Conservation (phyloP, 257 asterid genomes). For the Echites panduratus region DNA sequence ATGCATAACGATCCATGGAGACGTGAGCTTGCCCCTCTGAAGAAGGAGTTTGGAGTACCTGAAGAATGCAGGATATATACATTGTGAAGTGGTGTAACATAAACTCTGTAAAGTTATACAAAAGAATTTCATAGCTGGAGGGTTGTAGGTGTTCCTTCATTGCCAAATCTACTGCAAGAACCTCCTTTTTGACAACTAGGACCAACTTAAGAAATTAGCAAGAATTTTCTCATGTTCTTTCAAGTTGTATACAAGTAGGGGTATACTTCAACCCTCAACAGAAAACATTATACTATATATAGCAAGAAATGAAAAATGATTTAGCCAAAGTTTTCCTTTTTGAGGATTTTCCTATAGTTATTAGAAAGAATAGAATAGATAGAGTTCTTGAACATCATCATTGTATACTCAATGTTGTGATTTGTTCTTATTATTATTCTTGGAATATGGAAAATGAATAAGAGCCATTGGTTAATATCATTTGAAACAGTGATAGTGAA, state of each 20-base stretch:
- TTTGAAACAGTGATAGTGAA: no score
- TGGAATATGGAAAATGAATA: not conserved
- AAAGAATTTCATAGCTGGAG: not conserved
- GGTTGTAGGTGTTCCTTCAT: not conserved
- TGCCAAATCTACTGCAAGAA: not conserved
- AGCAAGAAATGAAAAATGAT: no score
- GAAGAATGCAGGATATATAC: slow-evolving; percentile 40
- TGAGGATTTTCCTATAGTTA: not conserved
- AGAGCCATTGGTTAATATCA: no score
- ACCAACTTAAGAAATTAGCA: not conserved
- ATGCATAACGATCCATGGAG: slow-evolving; percentile 90
- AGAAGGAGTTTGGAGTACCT: slow-evolving; percentile 64
- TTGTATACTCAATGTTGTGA: not conserved
- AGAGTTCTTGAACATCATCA: not conserved
- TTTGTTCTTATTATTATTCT: not conserved
- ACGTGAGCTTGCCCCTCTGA: slow-evolving; percentile 22
- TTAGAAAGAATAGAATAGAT: not conserved
- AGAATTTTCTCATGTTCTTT: not conserved
- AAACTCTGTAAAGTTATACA: not conserved
- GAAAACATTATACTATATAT: no score
- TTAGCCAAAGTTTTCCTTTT: no score
- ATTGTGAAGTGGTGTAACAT: not conserved
- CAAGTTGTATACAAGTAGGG: not conserved
- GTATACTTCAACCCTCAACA: not conserved
- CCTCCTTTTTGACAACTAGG: not conserved